These are phyloP conservation scores for Ceratobasidium sp. DNA, from an alignment of 1,284 basidiomycete genomes.

Conservation along the genomic window DNA sequence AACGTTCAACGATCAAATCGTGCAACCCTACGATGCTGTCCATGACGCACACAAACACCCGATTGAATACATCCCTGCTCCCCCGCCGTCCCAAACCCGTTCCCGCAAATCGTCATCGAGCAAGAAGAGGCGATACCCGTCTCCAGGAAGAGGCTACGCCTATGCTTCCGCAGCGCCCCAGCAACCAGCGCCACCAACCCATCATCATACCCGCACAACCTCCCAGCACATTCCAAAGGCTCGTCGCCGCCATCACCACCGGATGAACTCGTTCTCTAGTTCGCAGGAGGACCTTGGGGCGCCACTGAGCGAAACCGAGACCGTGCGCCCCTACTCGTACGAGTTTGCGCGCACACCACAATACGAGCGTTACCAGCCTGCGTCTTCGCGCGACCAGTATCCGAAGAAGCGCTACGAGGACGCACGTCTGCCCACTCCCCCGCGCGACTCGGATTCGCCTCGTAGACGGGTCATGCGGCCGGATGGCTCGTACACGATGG, in stretches of 20 bases:
- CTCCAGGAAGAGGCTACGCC: slow-evolving; percentile 27
- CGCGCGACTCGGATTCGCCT: slow-evolving; percentile 26
- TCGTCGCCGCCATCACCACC: slow-evolving; percentile 23
- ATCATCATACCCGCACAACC: slow-evolving; percentile 25
- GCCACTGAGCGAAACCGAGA: slow-evolving; percentile 35
- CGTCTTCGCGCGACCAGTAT: slow-evolving; percentile 17
- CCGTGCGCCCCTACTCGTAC: slow-evolving; percentile 41
- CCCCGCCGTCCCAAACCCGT: slow-evolving; percentile 26
- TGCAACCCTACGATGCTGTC: slow-evolving; percentile 28
- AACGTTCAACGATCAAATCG: slow-evolving; percentile 39
- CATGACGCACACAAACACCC: slow-evolving; percentile 29
- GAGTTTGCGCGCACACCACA: slow-evolving; percentile 30
- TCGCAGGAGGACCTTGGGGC: slow-evolving; percentile 32
- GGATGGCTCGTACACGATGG: slow-evolving; percentile 8
- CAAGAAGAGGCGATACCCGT: slow-evolving; percentile 34
- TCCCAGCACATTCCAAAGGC: slow-evolving; percentile 28
- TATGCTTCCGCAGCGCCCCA: slow-evolving; percentile 32
- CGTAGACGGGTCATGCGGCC: slow-evolving; percentile 15
- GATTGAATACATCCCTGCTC: slow-evolving; percentile 24
- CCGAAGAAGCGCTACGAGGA: slow-evolving; percentile 36
- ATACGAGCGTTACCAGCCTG: slow-evolving; percentile 32
- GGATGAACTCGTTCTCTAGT: slow-evolving; percentile 28
- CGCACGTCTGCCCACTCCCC: slow-evolving; percentile 22
- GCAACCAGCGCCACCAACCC: slow-evolving; percentile 6
- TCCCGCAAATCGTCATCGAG: slow-evolving; percentile 34